These are phyloP conservation scores for Bipolaris gigantea DNA, from an alignment of 2,329 filamentous ascomycete genomes.

Conservation along the genomic window DNA sequence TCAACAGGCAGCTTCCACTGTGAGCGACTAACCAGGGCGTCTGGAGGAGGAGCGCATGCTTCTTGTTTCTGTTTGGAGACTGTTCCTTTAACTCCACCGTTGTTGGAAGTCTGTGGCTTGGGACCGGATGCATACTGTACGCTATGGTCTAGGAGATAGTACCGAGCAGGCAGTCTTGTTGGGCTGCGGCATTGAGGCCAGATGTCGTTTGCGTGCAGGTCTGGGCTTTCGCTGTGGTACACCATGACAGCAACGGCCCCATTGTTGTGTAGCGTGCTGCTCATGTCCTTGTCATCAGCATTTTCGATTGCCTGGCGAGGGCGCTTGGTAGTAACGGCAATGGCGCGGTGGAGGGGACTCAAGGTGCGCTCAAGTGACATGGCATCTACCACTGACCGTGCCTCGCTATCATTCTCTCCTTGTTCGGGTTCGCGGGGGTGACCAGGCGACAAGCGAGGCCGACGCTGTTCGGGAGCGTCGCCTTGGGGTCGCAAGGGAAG, in stretches of 20 bases:
- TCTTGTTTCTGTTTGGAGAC: background rate
- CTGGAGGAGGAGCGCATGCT: background rate
- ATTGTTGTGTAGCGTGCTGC: constrained; percentile 15
- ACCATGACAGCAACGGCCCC: constrained; percentile 31
- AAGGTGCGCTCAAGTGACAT: background rate
- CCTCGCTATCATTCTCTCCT: background rate
- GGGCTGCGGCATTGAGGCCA: constrained; percentile 40
- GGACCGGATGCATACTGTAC: background rate
- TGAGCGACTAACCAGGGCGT: constrained; percentile 41
- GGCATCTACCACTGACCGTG: background rate
- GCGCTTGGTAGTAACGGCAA: constrained; percentile 20
- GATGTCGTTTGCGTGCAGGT: constrained; percentile 38
- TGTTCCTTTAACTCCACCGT: background rate
- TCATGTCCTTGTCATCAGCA: constrained; percentile 16
- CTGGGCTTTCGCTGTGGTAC: constrained; percentile 21
- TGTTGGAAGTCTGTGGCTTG: constrained; percentile 2
- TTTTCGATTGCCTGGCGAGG: constrained; percentile 22
- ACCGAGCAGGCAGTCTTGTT: constrained; percentile 31
- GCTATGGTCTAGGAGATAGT: constrained; percentile 22
- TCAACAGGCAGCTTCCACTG: constrained; percentile 58
- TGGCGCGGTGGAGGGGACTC: background rate
- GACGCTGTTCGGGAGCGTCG: background rate
- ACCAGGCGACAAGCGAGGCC: background rate
- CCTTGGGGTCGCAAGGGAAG: background rate
- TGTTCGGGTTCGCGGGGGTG: background rate